These are phyloP conservation scores for Dactylorhiza incarnata DNA, from an alignment of 106 monocot genomes.

Conservation along the genomic window DNA sequence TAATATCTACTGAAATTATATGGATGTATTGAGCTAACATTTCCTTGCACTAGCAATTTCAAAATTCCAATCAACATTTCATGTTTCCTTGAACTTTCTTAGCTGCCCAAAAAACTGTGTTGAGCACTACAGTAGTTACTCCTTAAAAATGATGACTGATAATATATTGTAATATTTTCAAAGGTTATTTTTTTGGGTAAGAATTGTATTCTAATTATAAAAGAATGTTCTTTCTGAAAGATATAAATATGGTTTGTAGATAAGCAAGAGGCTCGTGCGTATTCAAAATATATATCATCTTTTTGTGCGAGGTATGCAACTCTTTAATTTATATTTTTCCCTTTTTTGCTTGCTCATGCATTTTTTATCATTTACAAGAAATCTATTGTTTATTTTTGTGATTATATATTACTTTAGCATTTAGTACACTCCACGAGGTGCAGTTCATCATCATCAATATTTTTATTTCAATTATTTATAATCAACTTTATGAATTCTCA, in stretches of 20 bases:
- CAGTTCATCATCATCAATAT: no score
- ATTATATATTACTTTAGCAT: neutral
- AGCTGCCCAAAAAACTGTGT: neutral
- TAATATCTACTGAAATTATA: neutral
- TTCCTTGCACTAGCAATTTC: no score
- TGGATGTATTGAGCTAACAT: neutral
- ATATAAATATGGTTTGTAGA: constrained; percentile 24
- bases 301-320: constrained; percentile 76
- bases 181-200: neutral
- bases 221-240: neutral
- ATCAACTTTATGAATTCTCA: no score
- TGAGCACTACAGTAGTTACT: no score
- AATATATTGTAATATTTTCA: neutral
- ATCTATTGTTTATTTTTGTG: neutral
- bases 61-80: neutral
- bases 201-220: neutral
- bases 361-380: neutral
- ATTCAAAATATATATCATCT: constrained; percentile 77
- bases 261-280: constrained; percentile 80
- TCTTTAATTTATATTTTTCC: neutral
- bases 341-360: neutral
- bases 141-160: neutral
- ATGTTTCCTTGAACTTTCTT: neutral
- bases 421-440: no score
- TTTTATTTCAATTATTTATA: no score